Conservation (phyloP, 345 rosid genomes). For the Balakata baccata region DNA sequence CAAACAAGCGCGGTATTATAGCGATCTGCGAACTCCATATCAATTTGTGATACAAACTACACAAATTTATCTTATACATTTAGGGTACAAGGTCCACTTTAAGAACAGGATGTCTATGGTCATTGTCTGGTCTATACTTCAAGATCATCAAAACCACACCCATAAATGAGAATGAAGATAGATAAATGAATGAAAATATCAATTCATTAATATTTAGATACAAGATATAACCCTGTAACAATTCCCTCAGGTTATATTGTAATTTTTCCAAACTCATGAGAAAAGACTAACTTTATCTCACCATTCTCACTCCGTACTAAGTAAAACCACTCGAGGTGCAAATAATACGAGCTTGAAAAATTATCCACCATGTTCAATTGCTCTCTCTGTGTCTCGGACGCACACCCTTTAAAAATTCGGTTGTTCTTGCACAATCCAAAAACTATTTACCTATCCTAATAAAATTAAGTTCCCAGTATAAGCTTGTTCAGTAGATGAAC, state of each 20-base stretch:
- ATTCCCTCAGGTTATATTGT: neutral
- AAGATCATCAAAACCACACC: neutral
- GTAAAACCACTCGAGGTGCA: neutral
- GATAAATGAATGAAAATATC: neutral
- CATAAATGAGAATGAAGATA: neutral
- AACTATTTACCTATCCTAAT: neutral
- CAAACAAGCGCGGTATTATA: slow-evolving; percentile 99
- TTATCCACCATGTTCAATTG: neutral
- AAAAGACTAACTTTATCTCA: neutral
- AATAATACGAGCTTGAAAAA: neutral
- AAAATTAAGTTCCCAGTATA: slow-evolving; percentile 1
- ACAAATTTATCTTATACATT: slow-evolving; percentile 16
- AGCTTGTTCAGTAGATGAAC: neutral
- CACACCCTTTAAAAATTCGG: neutral
- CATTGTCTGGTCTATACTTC: neutral
- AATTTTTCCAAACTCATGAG: neutral
- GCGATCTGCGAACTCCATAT: slow-evolving; percentile 93
- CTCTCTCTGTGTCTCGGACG: neutral
- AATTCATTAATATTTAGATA: neutral
- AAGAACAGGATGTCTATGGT: neutral
- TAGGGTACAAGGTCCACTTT: neutral
- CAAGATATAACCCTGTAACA: neutral
- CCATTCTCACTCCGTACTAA: neutral
- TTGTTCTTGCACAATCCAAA: neutral
- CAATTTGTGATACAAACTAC: slow-evolving; percentile 42